Evolutionary conservation across 495 filamentous ascomycete genomes (phyloP), one percentile per base, ranked within the genome.

Genomic region (Talaromyces adpressus): DNA sequence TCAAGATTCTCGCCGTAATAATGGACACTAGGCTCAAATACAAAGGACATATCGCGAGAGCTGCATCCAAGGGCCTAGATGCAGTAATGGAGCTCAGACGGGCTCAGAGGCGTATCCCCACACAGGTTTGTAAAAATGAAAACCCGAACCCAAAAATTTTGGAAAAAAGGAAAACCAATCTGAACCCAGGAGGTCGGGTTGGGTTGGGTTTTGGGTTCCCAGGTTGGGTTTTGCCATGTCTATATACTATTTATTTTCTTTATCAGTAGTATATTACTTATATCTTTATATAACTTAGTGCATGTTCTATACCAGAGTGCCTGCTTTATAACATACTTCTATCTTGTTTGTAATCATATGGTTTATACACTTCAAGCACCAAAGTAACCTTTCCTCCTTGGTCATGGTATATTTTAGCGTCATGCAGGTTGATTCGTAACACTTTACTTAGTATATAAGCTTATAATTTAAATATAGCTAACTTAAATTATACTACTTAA

Each of bases 241-340:
- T n/a, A n/a, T n/a, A n/a, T n/a, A n/a, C n/a, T n/a, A n/a, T n/a
- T n/a, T n/a, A n/a, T n/a, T n/a, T n/a, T n/a, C n/a, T n/a, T n/a
- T n/a, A n/a, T n/a, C 34, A 53, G 49, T 14, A 14, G 49, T 53
- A 53, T 53, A 2, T 53, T 53, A 53, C 20, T 53, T 14, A 53
- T 53, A 53, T 53, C 49, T 53, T 25, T 14, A 53, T 14, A 16
- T 53, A 14, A 20, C 49, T 53, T 53, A 14, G 77, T 59, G 80
- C 36, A 79, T 79, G 22, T 75, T 82, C 5, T 71, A 84, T 0
- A 70, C 71, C n/a, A 84, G 87, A 65, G 72, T 80, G 39, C 87
- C 78, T 68, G 62, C 45, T 6, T 69, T 82, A 12, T 79, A 84
- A 57, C 34, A 39, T 39, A 8, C 34, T 39, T 39, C 34, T 7